Conservation (phyloP, 1,139 yeast species). For the Keqinozyma sinolaborantium region DNA sequence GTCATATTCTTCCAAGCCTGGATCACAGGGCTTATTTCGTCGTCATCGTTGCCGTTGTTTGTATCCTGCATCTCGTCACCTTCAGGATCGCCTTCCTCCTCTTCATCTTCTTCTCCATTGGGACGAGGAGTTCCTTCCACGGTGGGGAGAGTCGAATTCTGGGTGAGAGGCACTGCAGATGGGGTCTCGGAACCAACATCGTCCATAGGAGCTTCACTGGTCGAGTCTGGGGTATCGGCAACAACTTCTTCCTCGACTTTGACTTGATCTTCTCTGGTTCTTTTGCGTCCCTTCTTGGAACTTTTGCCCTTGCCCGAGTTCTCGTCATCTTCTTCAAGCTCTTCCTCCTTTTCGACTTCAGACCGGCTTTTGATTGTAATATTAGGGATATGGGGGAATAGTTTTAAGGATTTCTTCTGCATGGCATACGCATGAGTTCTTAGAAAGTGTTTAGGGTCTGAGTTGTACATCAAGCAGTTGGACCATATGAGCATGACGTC, state of each 20-base stretch:
- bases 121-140: constrained; percentile 8
- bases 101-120: constrained; percentile 28
- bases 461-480: constrained; percentile 87
- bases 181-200: constrained; percentile 11
- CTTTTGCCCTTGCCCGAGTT: constrained; percentile 30
- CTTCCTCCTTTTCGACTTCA: constrained; percentile 81
- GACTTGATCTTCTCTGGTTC: constrained; percentile 35
- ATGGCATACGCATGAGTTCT: constrained; percentile 93
- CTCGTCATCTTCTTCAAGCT: constrained; percentile 26
- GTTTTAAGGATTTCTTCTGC: constrained; percentile 80
- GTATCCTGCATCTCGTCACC: constrained; percentile 21
- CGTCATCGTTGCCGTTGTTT: constrained; percentile 48
- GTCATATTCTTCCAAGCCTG: constrained; percentile 82
- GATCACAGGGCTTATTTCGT: constrained; percentile 53
- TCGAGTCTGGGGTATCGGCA: constrained; percentile 12
- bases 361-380: constrained; percentile 75
- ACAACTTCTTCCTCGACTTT: constrained; percentile 22
- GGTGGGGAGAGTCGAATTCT: constrained; percentile 10
- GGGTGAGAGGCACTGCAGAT: constrained; percentile 6
- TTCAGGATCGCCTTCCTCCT: constrained; percentile 20
- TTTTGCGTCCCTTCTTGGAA: constrained; percentile 40
- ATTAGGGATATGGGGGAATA: constrained; percentile 86
- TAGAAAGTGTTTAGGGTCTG: constrained; percentile 91
- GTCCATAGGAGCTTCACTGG: constrained; percentile 10
- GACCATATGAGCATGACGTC: constrained; percentile 95